These are phyloP conservation scores for Artemisia tridentata DNA, from an alignment of 129 eudicot species.

Conservation along the genomic window DNA sequence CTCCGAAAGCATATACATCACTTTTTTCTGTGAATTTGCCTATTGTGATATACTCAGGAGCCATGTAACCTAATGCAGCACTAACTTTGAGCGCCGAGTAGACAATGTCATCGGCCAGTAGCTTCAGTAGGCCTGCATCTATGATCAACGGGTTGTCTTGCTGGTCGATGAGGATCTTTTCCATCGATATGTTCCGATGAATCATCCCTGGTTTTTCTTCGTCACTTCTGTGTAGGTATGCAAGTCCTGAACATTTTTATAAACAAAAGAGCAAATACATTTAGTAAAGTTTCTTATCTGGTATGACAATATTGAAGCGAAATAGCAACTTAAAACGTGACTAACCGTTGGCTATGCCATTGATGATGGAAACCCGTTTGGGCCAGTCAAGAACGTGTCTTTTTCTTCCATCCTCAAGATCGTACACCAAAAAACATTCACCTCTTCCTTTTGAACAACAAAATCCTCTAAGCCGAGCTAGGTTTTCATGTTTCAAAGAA, in stretches of 20 bases:
- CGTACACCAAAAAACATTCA: constrained; percentile 78
- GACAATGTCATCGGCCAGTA: constrained; percentile 82
- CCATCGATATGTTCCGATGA: constrained; percentile 79
- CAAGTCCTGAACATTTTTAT: constrained; percentile 41
- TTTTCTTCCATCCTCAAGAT: constrained; percentile 40
- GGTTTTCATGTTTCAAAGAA: constrained; percentile 70
- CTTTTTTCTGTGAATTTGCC: constrained; percentile 89
- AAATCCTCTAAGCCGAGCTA: constrained; percentile 65
- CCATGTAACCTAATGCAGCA: constrained; percentile 93
- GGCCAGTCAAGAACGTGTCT: constrained; percentile 64
- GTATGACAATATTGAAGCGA: neutral
- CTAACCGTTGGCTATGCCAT: constrained; percentile 84
- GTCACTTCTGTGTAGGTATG: constrained; percentile 61
- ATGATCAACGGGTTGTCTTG: constrained; percentile 61
- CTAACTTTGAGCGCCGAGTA: constrained; percentile 90
- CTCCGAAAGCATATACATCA: constrained; percentile 88
- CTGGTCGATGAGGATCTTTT: constrained; percentile 64
- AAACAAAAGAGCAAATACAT: neutral
- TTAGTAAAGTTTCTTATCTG: neutral
- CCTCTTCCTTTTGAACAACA: constrained; percentile 82
- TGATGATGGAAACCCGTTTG: constrained; percentile 64
- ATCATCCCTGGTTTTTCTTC: constrained; percentile 51
- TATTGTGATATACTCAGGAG: constrained; percentile 87
- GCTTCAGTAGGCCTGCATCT: constrained; percentile 77
- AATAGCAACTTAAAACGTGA: neutral